Base-by-base conservation (phyloP, 345 rosid species). In the Linum trigynum region DNA sequence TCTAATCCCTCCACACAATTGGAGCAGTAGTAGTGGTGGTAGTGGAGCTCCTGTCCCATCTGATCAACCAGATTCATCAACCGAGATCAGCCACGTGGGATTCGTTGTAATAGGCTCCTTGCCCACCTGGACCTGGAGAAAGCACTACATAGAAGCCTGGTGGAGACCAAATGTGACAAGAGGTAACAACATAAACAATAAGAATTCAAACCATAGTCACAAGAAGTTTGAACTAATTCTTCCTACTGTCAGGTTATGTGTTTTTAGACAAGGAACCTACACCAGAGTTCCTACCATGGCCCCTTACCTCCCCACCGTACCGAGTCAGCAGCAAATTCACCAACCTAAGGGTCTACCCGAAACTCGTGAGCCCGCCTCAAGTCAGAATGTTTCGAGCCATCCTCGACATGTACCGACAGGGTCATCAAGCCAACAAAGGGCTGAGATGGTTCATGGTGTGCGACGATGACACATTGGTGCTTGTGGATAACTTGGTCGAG, bases 361-460 rank as follows among this genome's bases (percentile, higher is more conserved):
- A 61, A 11, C 48, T 71, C 3, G 56, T 12, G 9, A 71, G 5
- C 41, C 69, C 65, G 2, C 16, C 41, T n/a, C 48, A 71, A 55
- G 69, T 71, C 53, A 41, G 69, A n/a, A 65, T 71, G 15, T 40
- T 71, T 16, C 74, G 65, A n/a, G 39, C 74, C 3, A 42, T 71
- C 12, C 8, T 71, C 40, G 74, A 71, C 14, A 71, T 61, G 74
- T 60, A 59, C 60, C 8, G 57, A 39, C 40, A 62, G 12, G 65
- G 5, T 11, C 36, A 36, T 35, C 14, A 12, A 3, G 3, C 53
- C 53, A 48, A 48, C 14, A 76, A 38, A 32, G 76, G 65, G 15
- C 70, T 77, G 53, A 72, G 83, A 71, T 82, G 87, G 89, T 84
- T 73, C 38, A 75, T 89, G 32, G 78, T 83, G 81, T 78, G 75